Conservation (phyloP, 371 early-diverging fungal species). For the Rozella allomycis region DNA sequence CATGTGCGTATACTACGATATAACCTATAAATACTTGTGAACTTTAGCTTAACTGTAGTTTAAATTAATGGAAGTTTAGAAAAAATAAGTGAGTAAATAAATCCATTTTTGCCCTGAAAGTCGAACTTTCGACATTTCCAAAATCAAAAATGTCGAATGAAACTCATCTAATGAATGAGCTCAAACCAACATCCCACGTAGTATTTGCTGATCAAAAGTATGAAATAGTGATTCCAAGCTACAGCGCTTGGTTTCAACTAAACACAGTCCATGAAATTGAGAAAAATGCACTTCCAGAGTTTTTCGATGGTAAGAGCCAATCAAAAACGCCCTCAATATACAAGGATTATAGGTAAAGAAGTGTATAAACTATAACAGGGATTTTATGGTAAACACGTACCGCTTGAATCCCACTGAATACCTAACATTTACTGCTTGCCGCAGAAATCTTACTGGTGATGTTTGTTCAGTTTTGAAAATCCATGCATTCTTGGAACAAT, state of each 20-base stretch:
- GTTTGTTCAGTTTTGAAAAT: constrained; percentile 91
- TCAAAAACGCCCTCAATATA: constrained; percentile 79
- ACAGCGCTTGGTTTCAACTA: constrained; percentile 84
- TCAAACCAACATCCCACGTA: no score
- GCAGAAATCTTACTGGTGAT: constrained; percentile 85
- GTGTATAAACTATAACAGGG: no score
- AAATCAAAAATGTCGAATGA: no score
- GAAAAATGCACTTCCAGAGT: constrained; percentile 73
- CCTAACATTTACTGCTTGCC: constrained; percentile 83
- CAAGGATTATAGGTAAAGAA: constrained; percentile 84
- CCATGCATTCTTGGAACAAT: constrained; percentile 94
- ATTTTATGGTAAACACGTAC: constrained; percentile 93
- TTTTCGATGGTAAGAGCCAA: constrained; percentile 70
- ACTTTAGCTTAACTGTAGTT: no score
- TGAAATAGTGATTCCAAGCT: constrained; percentile 49
- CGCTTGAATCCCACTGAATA: constrained; percentile 83
- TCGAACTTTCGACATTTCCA: no score
- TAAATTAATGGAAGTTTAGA: no score
- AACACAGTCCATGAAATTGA: constrained; percentile 72
- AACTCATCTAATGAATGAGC: no score
- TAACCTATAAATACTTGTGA: no score
- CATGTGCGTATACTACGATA: no score
- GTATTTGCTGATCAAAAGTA: constrained; percentile 1
- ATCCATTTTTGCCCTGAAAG: no score
- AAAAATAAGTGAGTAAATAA: no score